A percentile compares a stretch with the other conserved stretches of the same genome.
Evolutionary conservation across 2,329 filamentous ascomycete species (phyloP).

Genomic region (Botrytis tulipae): DNA sequence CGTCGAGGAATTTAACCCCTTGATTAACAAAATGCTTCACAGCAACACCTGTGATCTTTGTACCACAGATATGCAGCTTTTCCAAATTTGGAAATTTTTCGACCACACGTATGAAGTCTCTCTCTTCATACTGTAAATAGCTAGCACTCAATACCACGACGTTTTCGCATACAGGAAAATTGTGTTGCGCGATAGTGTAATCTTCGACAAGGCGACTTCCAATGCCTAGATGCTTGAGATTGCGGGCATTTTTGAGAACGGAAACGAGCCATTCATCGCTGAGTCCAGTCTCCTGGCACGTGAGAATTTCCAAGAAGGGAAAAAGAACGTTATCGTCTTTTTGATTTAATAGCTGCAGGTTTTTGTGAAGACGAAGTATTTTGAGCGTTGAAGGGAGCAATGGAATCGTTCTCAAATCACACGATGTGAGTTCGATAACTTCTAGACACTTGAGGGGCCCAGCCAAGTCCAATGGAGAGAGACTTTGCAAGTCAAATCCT

Average conservation of each 20-base stretch:
- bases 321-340: slow-evolving; percentile 1
- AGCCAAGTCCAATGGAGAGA: background rate
- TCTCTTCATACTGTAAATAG: slow-evolving; percentile 25
- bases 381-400: slow-evolving; percentile 33
- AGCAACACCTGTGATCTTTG: slow-evolving; percentile 38
- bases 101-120: slow-evolving; percentile 27
- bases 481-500: background rate
- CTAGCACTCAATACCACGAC: slow-evolving; percentile 32
- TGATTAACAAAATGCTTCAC: slow-evolving; percentile 37
- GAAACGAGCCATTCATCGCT: slow-evolving; percentile 25
- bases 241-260: slow-evolving; percentile 25
- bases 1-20: slow-evolving; percentile 33
- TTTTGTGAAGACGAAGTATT: slow-evolving; percentile 31
- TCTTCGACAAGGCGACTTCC: slow-evolving; percentile 27
- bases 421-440: slow-evolving; percentile 32
- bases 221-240: slow-evolving; percentile 31
- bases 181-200: background rate
- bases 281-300: slow-evolving; percentile 28
- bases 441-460: background rate
- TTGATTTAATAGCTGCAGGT: background rate
- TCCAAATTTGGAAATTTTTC: slow-evolving; percentile 33
- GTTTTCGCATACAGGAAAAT: slow-evolving; percentile 30
- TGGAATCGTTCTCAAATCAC: slow-evolving; percentile 25
- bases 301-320: slow-evolving; percentile 35
- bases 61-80: slow-evolving; percentile 32